These are phyloP conservation scores for Boechera retrofracta DNA, from an alignment of 345 rosid genomes.

Conservation along the genomic window DNA sequence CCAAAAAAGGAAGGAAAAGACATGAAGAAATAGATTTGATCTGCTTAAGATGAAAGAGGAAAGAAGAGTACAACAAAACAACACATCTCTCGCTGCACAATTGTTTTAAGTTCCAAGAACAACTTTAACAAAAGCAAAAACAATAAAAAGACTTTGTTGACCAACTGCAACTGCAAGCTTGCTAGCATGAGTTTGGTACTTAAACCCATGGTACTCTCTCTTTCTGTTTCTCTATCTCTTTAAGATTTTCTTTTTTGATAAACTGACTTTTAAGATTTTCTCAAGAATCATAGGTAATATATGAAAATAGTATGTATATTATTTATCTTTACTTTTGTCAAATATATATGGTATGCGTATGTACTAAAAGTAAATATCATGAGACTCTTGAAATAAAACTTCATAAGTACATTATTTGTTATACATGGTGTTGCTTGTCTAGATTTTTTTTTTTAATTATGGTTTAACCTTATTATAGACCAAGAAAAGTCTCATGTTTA, in stretches of 20 bases:
- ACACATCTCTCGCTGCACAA: conserved; percentile 31
- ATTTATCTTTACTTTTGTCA: conserved; percentile 14
- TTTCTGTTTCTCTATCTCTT: conserved; percentile 37
- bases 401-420: conserved; percentile 16
- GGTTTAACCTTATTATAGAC: background rate
- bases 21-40: conserved; percentile 36
- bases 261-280: background rate
- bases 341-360: background rate
- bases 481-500: background rate
- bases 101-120: conserved; percentile 43
- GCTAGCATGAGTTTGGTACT: conserved; percentile 37
- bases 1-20: conserved; percentile 41
- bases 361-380: conserved; percentile 18
- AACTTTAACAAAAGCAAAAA: conserved; percentile 3
- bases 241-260: background rate
- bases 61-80: conserved; percentile 40
- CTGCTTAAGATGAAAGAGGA: conserved; percentile 48
- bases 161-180: conserved; percentile 43
- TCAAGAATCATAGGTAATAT: conserved; percentile 18
- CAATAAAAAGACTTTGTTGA: conserved; percentile 38
- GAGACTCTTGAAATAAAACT: conserved; percentile 3
- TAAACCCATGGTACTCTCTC: conserved; percentile 30
- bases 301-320: conserved; percentile 7
- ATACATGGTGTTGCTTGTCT: background rate
- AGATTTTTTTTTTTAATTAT: background rate